Evolutionary conservation across 352 stramenopile species (phyloP), one percentile per base, ranked within the genome.

Genomic region (Pythium monospermum): DNA sequence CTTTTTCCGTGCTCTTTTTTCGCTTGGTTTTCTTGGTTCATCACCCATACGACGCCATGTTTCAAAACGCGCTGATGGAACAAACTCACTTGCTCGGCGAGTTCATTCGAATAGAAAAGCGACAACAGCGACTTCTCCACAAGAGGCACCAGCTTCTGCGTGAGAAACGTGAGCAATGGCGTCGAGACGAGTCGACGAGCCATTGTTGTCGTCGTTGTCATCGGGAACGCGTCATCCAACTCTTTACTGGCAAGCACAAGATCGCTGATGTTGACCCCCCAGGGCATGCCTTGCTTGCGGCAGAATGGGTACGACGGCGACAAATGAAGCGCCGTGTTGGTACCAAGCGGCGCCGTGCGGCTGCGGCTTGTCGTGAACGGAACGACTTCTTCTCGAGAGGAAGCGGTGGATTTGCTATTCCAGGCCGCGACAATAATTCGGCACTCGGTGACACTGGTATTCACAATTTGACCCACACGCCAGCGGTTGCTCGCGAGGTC

Each of bases 21-120:
- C 43, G 22, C n/a, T n/a, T n/a, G n/a, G n/a, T 33, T 16, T 35
- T 39, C 11, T 23, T 46, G 23, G 47, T 13, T 21, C 37, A n/a
- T 57, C 47, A 88, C 80, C 53, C 71, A 84, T n/a, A 72, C 71
- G 18, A 91, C 76, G 26, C 87, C 61, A 26, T 80, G 85, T 44
- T 88, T 91, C 23, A 90, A 53, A 40, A 89, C 76, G 43, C 90
- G 82, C 37, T 89, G 77, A 37, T 90, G 77, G 49, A 93, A 90
- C 11, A 53, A 46, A 45, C 87, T 85, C 66, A 93, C 85, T 41
- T 88, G 73, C 26, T 91, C 72, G 0, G 73, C 75, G 6, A 91
- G 59, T 49, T 93, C 82, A 57, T 62, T 84, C 44, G 77, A 85
- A 6, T 69, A 52, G 27, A 90, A 83, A 26, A 73, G 71, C 40